Base-by-base conservation (phyloP, 495 filamentous ascomycete species). In the Talaromyces stipitatus region DNA sequence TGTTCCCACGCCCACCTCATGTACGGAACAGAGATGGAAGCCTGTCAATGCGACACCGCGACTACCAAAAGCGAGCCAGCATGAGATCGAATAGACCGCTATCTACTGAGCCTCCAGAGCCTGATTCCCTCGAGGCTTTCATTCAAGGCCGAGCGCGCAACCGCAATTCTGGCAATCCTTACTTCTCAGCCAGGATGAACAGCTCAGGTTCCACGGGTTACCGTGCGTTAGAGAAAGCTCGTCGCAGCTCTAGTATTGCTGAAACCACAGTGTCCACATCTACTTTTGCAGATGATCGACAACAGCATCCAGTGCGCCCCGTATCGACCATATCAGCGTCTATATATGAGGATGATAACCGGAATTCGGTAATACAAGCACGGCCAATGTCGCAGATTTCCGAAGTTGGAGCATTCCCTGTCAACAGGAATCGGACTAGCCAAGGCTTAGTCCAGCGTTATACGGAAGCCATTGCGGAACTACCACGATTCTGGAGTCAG, bases 111-210 rank as follows among this genome's bases (percentile, higher is more conserved):
- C 64, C 70, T 26, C 74, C 74, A n/a, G 74, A 75, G 41, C 61
- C 70, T 1, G 72, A 73, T 52, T 77, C 74, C 4, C 57, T 77
- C 9, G 72, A 77, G 54, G 74, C 74, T 2, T 77, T 77, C 56
- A 72, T 77, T 6, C 72, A 77, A 58, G 69, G 67, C 51, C 71
- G 74, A 0, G 74, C 74, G 32, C 75, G 72, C 53, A 60, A 66
- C 57, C 71, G 74, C 55, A 75, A 75, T 58, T 74, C 74, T 2
- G 61, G 72, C 30, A 77, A 77, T 48, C 74, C 74, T 2, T 59
- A 75, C 22, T 75, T 77, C 56, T 71, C 74, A 8, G 70, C 70
- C 7, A 70, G 73, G 50, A 60, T 69, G 56, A 67, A 65, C 24
- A 70, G 69, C 18, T 67, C 70, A 52, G 60, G 57, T 10, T 70